Conservation (phyloP, 164 flowering plant genomes). For the Liriodendron chinense region DNA sequence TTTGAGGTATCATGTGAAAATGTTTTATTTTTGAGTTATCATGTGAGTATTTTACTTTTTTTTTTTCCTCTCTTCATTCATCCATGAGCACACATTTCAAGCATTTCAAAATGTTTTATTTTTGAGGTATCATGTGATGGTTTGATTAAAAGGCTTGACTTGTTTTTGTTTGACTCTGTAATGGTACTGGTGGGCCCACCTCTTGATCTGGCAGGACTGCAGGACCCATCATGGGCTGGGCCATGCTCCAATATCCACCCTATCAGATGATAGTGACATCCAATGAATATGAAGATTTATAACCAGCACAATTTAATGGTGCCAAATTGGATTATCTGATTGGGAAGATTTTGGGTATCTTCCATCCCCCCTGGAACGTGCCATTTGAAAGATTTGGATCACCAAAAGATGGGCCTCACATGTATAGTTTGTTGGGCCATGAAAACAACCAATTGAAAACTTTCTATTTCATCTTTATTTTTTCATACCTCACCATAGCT, state of each 20-base stretch:
- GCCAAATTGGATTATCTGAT: background rate
- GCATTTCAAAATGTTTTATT: background rate
- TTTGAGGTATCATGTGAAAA: too few species aligned
- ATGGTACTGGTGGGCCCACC: background rate
- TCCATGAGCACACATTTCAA: background rate
- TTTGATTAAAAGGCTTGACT: background rate
- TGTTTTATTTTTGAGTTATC: too few species aligned
- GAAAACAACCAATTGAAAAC: background rate
- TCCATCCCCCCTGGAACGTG: background rate
- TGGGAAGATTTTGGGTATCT: background rate
- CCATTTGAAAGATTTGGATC: background rate
- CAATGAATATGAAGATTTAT: background rate
- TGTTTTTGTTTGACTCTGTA: background rate
- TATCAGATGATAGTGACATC: background rate
- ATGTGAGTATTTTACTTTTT: too few species aligned
- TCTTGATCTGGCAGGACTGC: background rate
- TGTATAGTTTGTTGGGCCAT: background rate
- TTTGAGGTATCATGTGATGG: background rate
- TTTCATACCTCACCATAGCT: conserved; percentile 8
- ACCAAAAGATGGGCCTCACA: background rate
- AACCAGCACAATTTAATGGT: background rate
- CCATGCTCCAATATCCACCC: background rate
- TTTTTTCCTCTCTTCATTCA: background rate
- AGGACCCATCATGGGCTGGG: background rate
- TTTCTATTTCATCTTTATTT: background rate